Conservation (phyloP, 768 basidiomycete genomes). For the Auricularia auricula-judae region DNA sequence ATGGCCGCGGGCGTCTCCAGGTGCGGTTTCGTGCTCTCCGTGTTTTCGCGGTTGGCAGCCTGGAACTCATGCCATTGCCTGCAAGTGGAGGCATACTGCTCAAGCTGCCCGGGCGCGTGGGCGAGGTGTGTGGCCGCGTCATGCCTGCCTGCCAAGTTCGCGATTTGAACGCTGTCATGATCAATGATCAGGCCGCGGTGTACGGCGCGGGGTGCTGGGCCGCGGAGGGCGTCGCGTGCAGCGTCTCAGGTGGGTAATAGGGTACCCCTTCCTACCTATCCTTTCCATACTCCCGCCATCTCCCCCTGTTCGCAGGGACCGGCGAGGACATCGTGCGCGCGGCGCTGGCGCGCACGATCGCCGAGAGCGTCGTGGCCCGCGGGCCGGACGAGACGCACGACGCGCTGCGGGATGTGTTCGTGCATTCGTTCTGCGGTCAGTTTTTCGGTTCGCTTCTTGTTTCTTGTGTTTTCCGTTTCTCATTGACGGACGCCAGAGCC, state of each 20-base stretch:
- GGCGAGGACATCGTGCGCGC: conserved; percentile 60
- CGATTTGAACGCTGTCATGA: background rate
- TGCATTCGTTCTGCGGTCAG: conserved; percentile 42
- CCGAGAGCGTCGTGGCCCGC: conserved; percentile 28
- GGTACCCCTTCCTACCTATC: background rate
- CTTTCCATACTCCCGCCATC: background rate
- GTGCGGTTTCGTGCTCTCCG: conserved; percentile 3
- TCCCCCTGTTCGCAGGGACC: conserved; percentile 33
- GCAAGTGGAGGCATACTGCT: conserved; percentile 68
- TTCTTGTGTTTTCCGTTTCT: conserved; percentile 10
- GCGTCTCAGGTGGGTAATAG: conserved; percentile 45
- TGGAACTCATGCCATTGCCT: too few species aligned
- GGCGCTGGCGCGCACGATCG: conserved; percentile 43
- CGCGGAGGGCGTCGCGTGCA: conserved; percentile 44
- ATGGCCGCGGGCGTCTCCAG: conserved; percentile 19
- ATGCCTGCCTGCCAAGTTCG: background rate
- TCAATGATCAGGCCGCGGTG: conserved; percentile 42
- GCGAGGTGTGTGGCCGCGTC: conserved; percentile 39
- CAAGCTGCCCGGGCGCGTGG: conserved; percentile 62
- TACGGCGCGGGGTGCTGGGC: conserved; percentile 77
- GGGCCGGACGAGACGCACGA: conserved; percentile 45
- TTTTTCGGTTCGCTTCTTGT: conserved; percentile 41
- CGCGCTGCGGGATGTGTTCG: conserved; percentile 33
- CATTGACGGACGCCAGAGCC: conserved; percentile 19
- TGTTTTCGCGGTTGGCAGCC: too few species aligned